Evolutionary conservation across 2,329 filamentous ascomycete genomes (phyloP), one percentile per base, ranked within the genome.

Genomic region (Hypoxylon sp.): DNA sequence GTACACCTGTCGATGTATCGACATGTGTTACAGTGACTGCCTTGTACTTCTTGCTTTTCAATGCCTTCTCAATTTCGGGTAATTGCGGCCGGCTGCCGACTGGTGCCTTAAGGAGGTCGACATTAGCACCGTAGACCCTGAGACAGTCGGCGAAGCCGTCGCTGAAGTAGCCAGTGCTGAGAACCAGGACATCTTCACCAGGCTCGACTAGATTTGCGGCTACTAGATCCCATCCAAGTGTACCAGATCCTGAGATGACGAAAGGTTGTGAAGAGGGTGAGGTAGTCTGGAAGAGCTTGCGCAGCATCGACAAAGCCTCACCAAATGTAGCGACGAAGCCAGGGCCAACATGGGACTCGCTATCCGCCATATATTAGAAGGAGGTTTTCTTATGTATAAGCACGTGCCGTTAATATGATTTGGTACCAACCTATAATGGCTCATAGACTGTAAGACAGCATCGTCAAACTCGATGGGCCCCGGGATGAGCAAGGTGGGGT

Each of bases 391-490:
- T 25, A 45, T 14, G 16, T 23, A 58, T 41, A 41, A 43, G 46
- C 23, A 29, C n/a, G 27, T 23, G 37, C 29, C 25, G 19, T 11
- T 39, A 14, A 12, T 51, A 30, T 48, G 6, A 74, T 72, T 61
- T 48, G 53, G 29, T 54, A 75, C 75, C 75, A 83, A 93, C 91
- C 92, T 95, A 83, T 91, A 97, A 82, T 97, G 94, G 84, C 91
- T 91, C 95, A 97, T 97, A 67, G 94, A 93, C 80, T 94, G 88
- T 55, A 97, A 88, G 66, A 98, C 95, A 50, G 90, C 94, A 95
- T 98, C 95, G 79, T 97, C 95, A 78, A 97, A 97, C 83, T 98
- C 95, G 80, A 98, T 97, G 76, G 96, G 96, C 70, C 96, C 96
- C 52, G 96, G 96, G 77, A 99, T 98, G 82, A 99, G 89, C 81